Conservation (phyloP, 148 eudicot species). For the Bassia scoparia region DNA sequence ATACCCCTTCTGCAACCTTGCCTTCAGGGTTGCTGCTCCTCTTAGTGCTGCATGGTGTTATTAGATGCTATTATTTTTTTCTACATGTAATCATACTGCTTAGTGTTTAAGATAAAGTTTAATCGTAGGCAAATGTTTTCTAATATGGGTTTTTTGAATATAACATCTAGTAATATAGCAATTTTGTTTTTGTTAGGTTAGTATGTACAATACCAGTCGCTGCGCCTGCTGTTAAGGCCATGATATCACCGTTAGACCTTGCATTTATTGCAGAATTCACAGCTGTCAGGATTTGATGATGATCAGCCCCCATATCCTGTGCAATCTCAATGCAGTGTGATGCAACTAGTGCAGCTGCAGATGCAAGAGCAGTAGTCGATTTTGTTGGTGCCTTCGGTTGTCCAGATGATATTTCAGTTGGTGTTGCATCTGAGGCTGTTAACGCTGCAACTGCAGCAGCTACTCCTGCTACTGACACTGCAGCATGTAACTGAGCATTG, state of each 20-base stretch:
- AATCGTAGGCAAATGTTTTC: too few species aligned
- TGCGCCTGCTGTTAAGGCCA: slow-evolving; percentile 94
- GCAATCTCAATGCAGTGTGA: slow-evolving; percentile 91
- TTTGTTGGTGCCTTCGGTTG: slow-evolving; percentile 41
- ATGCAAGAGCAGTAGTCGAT: slow-evolving; percentile 59
- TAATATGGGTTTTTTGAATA: too few species aligned
- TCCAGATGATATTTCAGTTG: slow-evolving; percentile 30
- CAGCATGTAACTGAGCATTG: slow-evolving; percentile 87
- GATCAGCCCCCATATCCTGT: slow-evolving; percentile 87
- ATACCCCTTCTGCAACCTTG: slow-evolving; percentile 60
- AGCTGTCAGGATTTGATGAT: slow-evolving; percentile 60
- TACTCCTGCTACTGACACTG: slow-evolving; percentile 88
- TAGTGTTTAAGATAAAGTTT: not conserved
- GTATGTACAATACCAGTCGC: slow-evolving; percentile 63
- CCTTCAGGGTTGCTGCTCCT: slow-evolving; percentile 74
- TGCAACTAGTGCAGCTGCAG: slow-evolving; percentile 93
- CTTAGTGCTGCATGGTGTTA: slow-evolving; percentile 49
- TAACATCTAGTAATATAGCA: not conserved
- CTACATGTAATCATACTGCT: not conserved
- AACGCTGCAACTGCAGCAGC: slow-evolving; percentile 92
- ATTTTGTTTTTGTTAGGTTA: too few species aligned
- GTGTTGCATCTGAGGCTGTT: slow-evolving; percentile 49
- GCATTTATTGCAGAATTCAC: slow-evolving; percentile 74
- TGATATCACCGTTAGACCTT: slow-evolving; percentile 78
- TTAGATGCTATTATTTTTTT: not conserved